Evolutionary conservation across 495 filamentous ascomycete genomes (phyloP).

Genomic region (Sabuloglossum arenarium): DNA sequence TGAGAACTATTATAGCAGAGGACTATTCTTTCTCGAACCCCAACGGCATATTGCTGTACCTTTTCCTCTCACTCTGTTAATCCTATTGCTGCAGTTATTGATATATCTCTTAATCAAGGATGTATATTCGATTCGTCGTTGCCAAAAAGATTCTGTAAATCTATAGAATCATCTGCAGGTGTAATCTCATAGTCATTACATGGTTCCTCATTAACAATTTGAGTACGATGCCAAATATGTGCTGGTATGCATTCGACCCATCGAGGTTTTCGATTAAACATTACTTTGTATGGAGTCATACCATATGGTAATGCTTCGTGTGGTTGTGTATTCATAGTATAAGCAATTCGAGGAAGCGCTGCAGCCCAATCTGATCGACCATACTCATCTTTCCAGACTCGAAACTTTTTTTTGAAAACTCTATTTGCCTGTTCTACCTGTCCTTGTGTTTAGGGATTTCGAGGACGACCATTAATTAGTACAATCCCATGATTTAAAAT

Average conservation of each 20-base stretch:
- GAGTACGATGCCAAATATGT: neutral
- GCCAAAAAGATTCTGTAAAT: neutral
- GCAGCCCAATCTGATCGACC: neutral
- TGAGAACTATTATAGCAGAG: neutral
- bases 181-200: neutral
- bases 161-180: neutral
- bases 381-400: conserved; percentile 11
- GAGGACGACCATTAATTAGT: conserved; percentile 2
- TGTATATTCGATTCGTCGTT: neutral
- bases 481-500: conserved; percentile 2
- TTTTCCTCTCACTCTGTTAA: neutral
- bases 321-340: neutral
- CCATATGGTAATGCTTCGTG: neutral
- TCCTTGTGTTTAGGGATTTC: conserved; percentile 2
- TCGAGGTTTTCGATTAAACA: neutral
- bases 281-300: neutral
- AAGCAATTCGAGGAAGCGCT: neutral
- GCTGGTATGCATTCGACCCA: neutral
- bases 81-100: neutral
- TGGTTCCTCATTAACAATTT: neutral
- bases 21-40: neutral
- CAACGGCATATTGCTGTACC: neutral
- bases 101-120: too few relatives aligned
- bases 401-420: conserved; percentile 2
- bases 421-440: conserved; percentile 7